Evolutionary conservation across 257 asterid species (phyloP).

Genomic region (Nicotiana tabacum): DNA sequence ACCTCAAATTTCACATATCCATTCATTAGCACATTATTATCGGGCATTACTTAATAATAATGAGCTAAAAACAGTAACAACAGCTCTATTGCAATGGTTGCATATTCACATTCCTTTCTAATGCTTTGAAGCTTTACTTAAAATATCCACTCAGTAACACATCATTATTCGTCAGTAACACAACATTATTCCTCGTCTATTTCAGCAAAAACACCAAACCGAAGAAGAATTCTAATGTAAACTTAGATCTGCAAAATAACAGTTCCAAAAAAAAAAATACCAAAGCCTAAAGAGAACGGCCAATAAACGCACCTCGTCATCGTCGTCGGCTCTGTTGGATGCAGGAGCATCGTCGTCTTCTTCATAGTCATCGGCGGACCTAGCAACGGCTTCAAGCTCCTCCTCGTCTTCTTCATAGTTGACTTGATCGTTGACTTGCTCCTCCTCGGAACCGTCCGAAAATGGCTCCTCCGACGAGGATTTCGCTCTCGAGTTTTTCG

Average conservation of each 20-base stretch:
- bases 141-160: not conserved
- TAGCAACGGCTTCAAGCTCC: slow-evolving; percentile 94
- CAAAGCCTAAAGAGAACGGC: not conserved
- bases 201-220: not conserved
- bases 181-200: not conserved
- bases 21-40: not conserved
- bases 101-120: not conserved
- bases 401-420: slow-evolving; percentile 83
- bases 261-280: not conserved
- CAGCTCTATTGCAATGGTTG: not conserved
- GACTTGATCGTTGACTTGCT: slow-evolving; percentile 40
- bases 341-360: slow-evolving; percentile 51
- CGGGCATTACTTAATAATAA: not conserved
- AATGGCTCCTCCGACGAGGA: slow-evolving; percentile 53
- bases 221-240: not conserved
- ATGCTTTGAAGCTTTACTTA: not conserved
- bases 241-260: slow-evolving; percentile 23
- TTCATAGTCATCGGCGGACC: slow-evolving; percentile 68
- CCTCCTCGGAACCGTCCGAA: slow-evolving; percentile 29
- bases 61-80: not conserved
- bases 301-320: slow-evolving; percentile 45
- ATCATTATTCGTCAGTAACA: not conserved
- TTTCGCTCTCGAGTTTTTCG: slow-evolving; percentile 32
- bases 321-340: slow-evolving; percentile 35
- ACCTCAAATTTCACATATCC: not conserved